Evolutionary conservation across 2,329 filamentous ascomycete genomes (phyloP), one percentile per base, ranked within the genome.

Genomic region (Penicillium capsulatum): DNA sequence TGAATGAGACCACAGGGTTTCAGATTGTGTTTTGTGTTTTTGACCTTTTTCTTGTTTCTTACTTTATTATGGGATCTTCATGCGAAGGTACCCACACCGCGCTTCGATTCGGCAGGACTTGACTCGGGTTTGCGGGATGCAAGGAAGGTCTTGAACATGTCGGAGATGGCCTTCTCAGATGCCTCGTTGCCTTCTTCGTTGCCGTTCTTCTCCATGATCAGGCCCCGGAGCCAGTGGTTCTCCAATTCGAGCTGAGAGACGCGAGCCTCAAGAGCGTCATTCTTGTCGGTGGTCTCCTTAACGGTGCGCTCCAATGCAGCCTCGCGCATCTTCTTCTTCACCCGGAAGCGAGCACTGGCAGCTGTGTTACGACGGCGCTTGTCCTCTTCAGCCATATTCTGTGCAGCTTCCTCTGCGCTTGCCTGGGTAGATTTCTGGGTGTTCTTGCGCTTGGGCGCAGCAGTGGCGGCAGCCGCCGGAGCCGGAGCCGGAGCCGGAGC

Each of bases 321-420:
- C 72, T 94, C 88, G 30, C 88, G 83, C 71, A 91, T 86, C 80
- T 94, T 94, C 83, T 94, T 94, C 81, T 94, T 94, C 57, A 94
- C 81, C 42, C 88, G 84, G 76, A 94, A 94, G 22, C 88, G 84
- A n/a, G 88, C 88, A 51, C 84, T 89, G 35, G 88, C 88, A 11
- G 88, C 88, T 1, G 89, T 94, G 69, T 94, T 94, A 45, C 88
- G 82, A 45, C 87, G 81, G 40, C 88, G 83, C 74, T 94, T 94
- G 64, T 94, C 88, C 67, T 94, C 89, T 62, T 94, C 88, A 14
- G 88, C 87, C n/a, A 81, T 83, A 3, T 83, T 49, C 17, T 84
- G 81, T 7, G 84, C 81, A 29, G 77, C 74, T 43, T 88, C 84
- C 63, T 90, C 84, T 20, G 83, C 75, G 55, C 65, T 78, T 34